Evolutionary conservation across 1,284 basidiomycete genomes (phyloP), one percentile per base, ranked within the genome.

Genomic region (Austroboletus niveus): DNA sequence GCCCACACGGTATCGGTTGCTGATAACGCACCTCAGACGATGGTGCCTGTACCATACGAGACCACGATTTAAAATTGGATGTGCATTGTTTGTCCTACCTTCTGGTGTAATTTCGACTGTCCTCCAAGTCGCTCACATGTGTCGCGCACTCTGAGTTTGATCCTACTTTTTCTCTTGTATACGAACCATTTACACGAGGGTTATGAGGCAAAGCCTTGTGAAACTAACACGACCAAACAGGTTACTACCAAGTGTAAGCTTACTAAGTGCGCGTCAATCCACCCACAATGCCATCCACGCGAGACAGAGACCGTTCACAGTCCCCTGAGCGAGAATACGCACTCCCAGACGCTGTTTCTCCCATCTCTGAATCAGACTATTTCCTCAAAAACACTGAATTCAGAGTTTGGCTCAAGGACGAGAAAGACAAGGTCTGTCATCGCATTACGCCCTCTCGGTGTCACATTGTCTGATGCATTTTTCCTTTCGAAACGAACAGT

Each of bases 11-110:
- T 99, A 70, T 87, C 89, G 53, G 73, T 78, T 58, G 72, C 74
- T 62, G 82, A 84, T 68, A 98, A 98, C 78, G 77, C 81, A 42
- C 92, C 96, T 53, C 89, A 96, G 79, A 98, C 96, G 56, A 92
- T 99, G 74, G 85, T 83, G 58, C 94, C 94, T 66, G 81, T 93
- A 66, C 85, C 85, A 64, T 98, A 92, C 77, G 89, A 92, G 81
- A 92, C 89, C 56, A 89, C 84, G 57, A 92, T 92, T 73, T 92
- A 81, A 69, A 58, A 69, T 51, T 24, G 51, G 42, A 46, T 59
- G 47, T 56, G 45, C 34, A 47, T 32, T 51, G 11, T 44, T 31
- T 44, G 42, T 52, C 52, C 34, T 56, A 29, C 29, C 22, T 24
- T 24, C 22, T 24, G 22, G 5, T 24, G 22, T 5, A 24, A 24